Percentiles rank a stretch among this genome's conserved stretches.
Evolutionary conservation across 2,329 filamentous ascomycete genomes (phyloP).

Genomic region (Hirsutella rhossiliensis): DNA sequence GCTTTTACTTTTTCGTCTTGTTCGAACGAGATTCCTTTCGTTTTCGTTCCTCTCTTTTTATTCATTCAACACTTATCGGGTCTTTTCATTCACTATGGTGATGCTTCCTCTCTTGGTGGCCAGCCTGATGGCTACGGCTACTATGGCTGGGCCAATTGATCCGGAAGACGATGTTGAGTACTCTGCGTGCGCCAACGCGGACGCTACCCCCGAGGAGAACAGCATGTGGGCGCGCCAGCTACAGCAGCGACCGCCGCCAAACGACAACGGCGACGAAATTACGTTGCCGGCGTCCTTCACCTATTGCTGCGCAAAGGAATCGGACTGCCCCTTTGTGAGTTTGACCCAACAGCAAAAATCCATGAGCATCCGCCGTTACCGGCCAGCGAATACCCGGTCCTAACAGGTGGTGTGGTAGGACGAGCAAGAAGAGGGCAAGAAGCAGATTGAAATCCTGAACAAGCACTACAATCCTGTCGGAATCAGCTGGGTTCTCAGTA

Average conservation of each 20-base stretch:
- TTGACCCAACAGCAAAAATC: no score
- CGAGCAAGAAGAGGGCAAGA: neutral
- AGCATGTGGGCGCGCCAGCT: neutral
- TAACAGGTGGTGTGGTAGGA: neutral
- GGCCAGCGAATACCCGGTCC: no score
- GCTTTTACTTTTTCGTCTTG: no score
- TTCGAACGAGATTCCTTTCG: no score
- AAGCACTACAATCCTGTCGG: neutral
- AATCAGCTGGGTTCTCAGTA: neutral
- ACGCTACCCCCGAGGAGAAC: neutral
- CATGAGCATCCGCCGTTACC: no score
- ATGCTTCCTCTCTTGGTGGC: neutral
- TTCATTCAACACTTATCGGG: no score
- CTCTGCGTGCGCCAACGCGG: neutral
- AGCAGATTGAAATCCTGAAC: neutral
- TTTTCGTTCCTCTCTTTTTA: no score
- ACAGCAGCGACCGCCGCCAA: no score
- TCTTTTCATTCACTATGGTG: neutral
- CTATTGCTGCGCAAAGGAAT: neutral
- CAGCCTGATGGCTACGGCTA: neutral
- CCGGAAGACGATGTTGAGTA: neutral
- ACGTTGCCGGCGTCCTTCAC: neutral
- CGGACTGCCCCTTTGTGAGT: neutral
- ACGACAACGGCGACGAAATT: no score
- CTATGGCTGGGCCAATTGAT: neutral